Conservation (phyloP, 371 early-diverging fungal species). For the Rhizopus delemar region DNA sequence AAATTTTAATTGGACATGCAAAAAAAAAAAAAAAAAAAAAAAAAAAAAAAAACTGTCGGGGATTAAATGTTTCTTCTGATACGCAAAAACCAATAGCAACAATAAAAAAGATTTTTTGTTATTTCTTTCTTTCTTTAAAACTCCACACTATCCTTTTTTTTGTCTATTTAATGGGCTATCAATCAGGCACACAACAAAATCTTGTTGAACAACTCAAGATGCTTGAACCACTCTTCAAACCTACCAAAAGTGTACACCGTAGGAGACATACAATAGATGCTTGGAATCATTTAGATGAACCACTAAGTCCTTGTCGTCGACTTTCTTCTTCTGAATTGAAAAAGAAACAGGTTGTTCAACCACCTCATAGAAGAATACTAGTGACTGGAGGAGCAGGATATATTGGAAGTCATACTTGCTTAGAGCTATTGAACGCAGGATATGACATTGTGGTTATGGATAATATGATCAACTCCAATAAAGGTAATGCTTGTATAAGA, state of each 20-base stretch:
- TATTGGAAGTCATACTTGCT: conserved; percentile 87
- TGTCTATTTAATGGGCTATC: conserved; percentile 6
- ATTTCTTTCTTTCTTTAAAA: background rate
- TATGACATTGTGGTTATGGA: conserved; percentile 80
- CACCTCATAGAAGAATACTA: conserved; percentile 57
- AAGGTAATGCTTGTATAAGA: conserved; percentile 29
- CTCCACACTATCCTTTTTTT: too few relatives aligned
- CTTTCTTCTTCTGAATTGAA: conserved; percentile 10
- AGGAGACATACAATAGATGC: conserved; percentile 26
- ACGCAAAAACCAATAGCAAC: too few relatives aligned
- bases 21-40: conserved; percentile 1
- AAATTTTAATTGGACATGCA: too few relatives aligned
- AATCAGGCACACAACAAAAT: conserved; percentile 16
- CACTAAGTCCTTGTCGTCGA: conserved; percentile 14
- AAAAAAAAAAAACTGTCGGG: background rate
- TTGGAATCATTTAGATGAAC: conserved; percentile 23
- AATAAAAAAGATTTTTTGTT: background rate
- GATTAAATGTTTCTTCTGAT: too few relatives aligned
- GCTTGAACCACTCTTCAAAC: conserved; percentile 12
- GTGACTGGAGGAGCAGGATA: conserved; percentile 93
- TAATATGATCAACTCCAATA: conserved; percentile 70
- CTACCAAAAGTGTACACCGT: conserved; percentile 12
- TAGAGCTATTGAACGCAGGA: conserved; percentile 72
- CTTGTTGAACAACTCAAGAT: conserved; percentile 26
- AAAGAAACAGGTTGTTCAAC: conserved; percentile 16